These are phyloP conservation scores for Saposhnikovia divaricata DNA, from an alignment of 129 eudicot species.

Conservation along the genomic window DNA sequence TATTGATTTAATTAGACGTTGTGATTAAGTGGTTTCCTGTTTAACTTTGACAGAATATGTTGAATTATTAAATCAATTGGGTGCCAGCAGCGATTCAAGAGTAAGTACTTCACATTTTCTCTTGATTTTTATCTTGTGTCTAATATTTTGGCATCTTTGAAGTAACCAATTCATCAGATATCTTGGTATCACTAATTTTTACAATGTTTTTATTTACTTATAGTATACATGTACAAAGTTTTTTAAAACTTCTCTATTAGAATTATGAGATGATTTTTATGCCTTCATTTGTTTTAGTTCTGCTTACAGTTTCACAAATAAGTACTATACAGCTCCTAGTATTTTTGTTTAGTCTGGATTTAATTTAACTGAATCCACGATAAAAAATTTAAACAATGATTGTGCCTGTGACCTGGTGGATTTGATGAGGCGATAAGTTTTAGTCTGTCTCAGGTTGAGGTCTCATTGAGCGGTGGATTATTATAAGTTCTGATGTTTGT, in stretches of 20 bases:
- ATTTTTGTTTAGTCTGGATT: not conserved
- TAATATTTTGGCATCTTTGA: not conserved
- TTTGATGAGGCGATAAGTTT: not conserved
- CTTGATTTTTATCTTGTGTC: not conserved
- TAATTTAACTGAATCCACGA: too few species aligned
- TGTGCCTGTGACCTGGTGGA: not conserved
- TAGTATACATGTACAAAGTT: not conserved
- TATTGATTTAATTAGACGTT: too few species aligned
- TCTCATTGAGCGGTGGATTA: not conserved
- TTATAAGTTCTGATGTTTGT: not conserved
- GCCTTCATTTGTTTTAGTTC: not conserved
- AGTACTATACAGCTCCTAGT: not conserved
- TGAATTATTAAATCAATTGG: too few species aligned
- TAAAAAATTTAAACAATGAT: not conserved
- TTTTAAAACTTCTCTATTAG: not conserved
- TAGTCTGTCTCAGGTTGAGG: not conserved
- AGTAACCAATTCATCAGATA: not conserved
- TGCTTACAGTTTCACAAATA: not conserved
- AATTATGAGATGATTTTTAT: not conserved
- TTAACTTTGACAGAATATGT: too few species aligned
- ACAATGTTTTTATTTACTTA: not conserved
- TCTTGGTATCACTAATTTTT: not conserved
- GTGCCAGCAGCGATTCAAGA: too few species aligned
- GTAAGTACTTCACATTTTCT: too few species aligned
- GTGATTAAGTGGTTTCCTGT: too few species aligned